Conservation (phyloP, 768 basidiomycete species). For the Cystofilobasidium ferigula region DNA sequence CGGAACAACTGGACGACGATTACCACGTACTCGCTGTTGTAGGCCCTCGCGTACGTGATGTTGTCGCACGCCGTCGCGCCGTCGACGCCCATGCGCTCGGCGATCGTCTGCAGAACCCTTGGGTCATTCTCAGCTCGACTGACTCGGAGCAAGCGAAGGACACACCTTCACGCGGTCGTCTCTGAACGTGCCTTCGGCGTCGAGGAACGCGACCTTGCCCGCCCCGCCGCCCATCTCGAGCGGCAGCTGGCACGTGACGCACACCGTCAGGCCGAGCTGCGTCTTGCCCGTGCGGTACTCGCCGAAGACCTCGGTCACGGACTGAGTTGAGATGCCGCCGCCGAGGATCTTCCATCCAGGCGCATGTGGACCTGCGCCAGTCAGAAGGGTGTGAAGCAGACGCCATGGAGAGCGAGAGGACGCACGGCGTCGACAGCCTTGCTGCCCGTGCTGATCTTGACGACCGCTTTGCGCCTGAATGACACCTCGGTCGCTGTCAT, state of each 20-base stretch:
- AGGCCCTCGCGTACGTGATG: not conserved
- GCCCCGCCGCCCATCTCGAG: slow-evolving; percentile 26
- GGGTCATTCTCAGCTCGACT: too few relatives aligned
- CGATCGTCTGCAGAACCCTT: slow-evolving; percentile 24
- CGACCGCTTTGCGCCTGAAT: slow-evolving; percentile 5
- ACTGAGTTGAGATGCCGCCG: slow-evolving; percentile 24
- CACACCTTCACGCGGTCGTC: slow-evolving; percentile 19
- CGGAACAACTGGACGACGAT: not conserved
- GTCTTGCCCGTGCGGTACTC: slow-evolving; percentile 26
- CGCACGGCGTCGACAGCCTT: slow-evolving; percentile 25
- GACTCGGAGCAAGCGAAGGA: too few relatives aligned
- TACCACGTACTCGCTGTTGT: not conserved
- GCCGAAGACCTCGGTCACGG: slow-evolving; percentile 24
- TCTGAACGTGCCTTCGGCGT: slow-evolving; percentile 26
- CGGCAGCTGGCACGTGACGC: slow-evolving; percentile 23
- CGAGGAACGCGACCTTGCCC: slow-evolving; percentile 25
- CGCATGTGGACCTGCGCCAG: not conserved
- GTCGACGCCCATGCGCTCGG: slow-evolving; percentile 23
- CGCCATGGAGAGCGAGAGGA: not conserved
- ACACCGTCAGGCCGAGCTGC: slow-evolving; percentile 19
- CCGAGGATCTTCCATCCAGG: slow-evolving; percentile 1
- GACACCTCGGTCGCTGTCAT: slow-evolving; percentile 24
- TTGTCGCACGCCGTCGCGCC: slow-evolving; percentile 13
- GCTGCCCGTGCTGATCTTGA: slow-evolving; percentile 18
- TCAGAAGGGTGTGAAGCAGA: too few relatives aligned